These are phyloP conservation scores for Nicotiana paniculata DNA, from an alignment of 257 asterid genomes.

Conservation along the genomic window DNA sequence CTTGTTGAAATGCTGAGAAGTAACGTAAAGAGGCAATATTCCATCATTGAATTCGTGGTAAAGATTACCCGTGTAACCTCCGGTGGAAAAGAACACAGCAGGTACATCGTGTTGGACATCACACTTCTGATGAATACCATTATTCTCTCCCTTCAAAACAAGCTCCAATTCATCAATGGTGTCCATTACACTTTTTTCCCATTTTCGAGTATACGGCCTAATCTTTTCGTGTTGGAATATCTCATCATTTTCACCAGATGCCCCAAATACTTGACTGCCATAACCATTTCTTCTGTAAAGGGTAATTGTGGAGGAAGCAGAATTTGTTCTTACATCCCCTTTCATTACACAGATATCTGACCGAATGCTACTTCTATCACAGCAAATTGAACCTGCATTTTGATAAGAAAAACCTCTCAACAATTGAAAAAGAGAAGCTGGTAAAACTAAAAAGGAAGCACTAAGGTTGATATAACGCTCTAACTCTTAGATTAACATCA, in stretches of 20 bases:
- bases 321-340: slow-evolving; percentile 54
- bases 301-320: slow-evolving; percentile 28
- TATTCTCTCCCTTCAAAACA: slow-evolving; percentile 22
- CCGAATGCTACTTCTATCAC: slow-evolving; percentile 55
- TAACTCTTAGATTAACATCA: not conserved
- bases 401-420: not conserved
- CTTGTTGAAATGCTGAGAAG: slow-evolving; percentile 42
- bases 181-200: slow-evolving; percentile 73
- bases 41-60: slow-evolving; percentile 86
- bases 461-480: not conserved
- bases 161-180: slow-evolving; percentile 66
- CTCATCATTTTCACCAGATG: slow-evolving; percentile 7
- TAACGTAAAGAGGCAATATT: slow-evolving; percentile 66
- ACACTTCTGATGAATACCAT: slow-evolving; percentile 28
- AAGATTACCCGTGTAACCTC: slow-evolving; percentile 73
- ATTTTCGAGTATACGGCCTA: slow-evolving; percentile 81
- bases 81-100: slow-evolving; percentile 73
- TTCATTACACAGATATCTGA: slow-evolving; percentile 54
- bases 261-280: not conserved
- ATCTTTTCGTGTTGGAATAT: slow-evolving; percentile 56
- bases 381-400: slow-evolving; percentile 54
- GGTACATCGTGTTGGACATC: slow-evolving; percentile 63
- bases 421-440: not conserved
- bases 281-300: slow-evolving; percentile 21
- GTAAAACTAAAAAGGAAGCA: not conserved